Evolutionary conservation across 2,329 filamentous ascomycete genomes (phyloP), one percentile per base, ranked within the genome.

Genomic region (Blastomyces gilchristii): DNA sequence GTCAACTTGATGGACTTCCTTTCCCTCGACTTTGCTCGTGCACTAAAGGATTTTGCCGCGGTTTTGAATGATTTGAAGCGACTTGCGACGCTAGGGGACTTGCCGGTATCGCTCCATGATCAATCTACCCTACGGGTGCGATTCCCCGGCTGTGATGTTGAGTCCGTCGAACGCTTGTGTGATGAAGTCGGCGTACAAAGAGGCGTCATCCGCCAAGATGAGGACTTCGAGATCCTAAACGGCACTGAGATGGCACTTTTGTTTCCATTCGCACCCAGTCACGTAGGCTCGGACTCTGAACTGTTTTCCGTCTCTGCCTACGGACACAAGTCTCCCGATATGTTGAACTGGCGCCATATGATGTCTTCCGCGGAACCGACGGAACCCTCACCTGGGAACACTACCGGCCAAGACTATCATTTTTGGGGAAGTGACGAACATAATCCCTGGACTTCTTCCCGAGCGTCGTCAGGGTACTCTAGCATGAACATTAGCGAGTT

Each of bases 121-220:
- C 79, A 82, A 43, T 85, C 85, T 1, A 83, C 84, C 0, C 78
- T 97, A 3, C 86, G 91, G 43, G 86, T 97, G 1, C 87, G 91
- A 39, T 97, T 99, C 71, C 91, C 92, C 0, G 94, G 94, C 2
- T 92, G 94, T 65, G 93, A 97, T 70, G 86, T 86, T 0, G 84
- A 87, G 18, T 90, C 89, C 0, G 88, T 96, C 0, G 90, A 96
- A 71, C 80, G 82, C 2, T 82, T 99, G 0, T 97, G 92, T 73
- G 85, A 90, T 57, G 94, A 99, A 72, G 82, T 96, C 12, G 89
- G 88, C n/a, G 82, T 99, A 8, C 85, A 87, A 66, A 83, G 91
- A 61, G 94, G 94, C 1, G 78, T 89, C 3, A 83, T 97, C 3
- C 79, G 83, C 14, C 88, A 97, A 77, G 94, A 97, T 67, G 80